Percentiles rank a stretch among this genome's conserved stretches.
Conservation (phyloP, 352 stramenopile genomes). For the Phytopythium litorale region DNA sequence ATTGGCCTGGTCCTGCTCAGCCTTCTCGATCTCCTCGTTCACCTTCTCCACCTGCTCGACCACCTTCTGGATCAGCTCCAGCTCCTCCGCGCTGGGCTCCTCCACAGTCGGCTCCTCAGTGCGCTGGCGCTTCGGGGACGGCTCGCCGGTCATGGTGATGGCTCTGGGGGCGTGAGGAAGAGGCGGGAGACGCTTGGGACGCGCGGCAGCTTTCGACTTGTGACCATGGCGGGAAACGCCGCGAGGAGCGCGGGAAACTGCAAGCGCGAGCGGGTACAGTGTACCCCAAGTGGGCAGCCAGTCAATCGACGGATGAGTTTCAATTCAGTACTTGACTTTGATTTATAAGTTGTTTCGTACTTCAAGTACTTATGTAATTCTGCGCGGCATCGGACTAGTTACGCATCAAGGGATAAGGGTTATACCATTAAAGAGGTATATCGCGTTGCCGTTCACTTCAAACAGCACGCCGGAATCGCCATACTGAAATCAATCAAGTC, state of each 20-base stretch:
- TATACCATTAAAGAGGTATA: not conserved
- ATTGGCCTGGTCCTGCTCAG: constrained; percentile 55
- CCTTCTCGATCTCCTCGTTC: constrained; percentile 59
- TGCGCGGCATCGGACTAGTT: too few species aligned
- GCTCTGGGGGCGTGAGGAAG: not conserved
- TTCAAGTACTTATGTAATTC: not conserved
- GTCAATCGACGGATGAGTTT: not conserved
- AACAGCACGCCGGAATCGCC: not conserved
- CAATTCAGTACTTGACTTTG: not conserved
- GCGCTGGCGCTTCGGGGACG: constrained; percentile 74
- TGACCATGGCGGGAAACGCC: constrained; percentile 1
- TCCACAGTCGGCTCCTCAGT: constrained; percentile 34
- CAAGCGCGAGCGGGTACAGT: not conserved
- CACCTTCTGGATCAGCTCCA: constrained; percentile 51
- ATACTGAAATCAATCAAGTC: not conserved
- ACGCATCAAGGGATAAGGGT: not conserved
- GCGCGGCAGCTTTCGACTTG: constrained; percentile 1
- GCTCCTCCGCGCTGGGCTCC: constrained; percentile 22
- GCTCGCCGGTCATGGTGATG: constrained; percentile 40
- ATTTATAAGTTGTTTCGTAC: not conserved
- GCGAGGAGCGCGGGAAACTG: not conserved
- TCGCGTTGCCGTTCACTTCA: not conserved
- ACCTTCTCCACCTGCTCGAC: constrained; percentile 44
- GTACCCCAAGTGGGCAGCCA: not conserved
- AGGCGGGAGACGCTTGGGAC: not conserved